Conservation (phyloP, 768 basidiomycete genomes). For the Mycena venus region DNA sequence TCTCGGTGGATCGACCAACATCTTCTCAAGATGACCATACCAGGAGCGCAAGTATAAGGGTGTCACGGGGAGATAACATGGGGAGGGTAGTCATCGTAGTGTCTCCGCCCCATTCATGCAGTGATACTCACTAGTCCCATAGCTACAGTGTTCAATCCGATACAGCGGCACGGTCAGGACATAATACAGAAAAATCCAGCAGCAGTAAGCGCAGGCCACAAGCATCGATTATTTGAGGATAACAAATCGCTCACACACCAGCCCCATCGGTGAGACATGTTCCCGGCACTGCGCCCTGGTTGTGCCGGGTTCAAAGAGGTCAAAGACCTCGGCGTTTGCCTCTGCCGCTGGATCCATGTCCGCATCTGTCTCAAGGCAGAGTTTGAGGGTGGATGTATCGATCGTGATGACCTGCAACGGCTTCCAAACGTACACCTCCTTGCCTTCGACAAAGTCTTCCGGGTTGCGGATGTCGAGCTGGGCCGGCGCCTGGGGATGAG, state of each 20-base stretch:
- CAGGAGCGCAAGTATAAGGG: background rate
- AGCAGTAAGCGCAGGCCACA: background rate
- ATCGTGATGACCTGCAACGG: constrained; percentile 59
- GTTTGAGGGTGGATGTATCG: constrained; percentile 25
- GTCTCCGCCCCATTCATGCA: background rate
- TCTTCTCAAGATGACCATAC: background rate
- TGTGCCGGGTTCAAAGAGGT: constrained; percentile 16
- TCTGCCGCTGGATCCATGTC: background rate
- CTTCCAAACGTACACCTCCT: constrained; percentile 60
- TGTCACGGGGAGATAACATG: no score
- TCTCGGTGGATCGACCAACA: background rate
- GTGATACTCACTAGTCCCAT: constrained; percentile 1
- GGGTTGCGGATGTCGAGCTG: constrained; percentile 47
- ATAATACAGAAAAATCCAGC: background rate
- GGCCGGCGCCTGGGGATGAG: constrained; percentile 28
- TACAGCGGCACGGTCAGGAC: background rate
- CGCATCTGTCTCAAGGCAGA: background rate
- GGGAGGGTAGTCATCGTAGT: background rate
- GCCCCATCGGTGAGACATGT: constrained; percentile 20
- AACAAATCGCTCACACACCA: constrained; percentile 33
- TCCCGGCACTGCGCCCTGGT: constrained; percentile 12
- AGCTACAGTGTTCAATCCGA: background rate
- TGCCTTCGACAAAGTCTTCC: constrained; percentile 55
- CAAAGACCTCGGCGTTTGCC: constrained; percentile 9
- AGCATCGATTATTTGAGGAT: constrained; percentile 20